These are phyloP conservation scores for Chaetomium tenue DNA, from an alignment of 495 filamentous ascomycete species.

Conservation along the genomic window DNA sequence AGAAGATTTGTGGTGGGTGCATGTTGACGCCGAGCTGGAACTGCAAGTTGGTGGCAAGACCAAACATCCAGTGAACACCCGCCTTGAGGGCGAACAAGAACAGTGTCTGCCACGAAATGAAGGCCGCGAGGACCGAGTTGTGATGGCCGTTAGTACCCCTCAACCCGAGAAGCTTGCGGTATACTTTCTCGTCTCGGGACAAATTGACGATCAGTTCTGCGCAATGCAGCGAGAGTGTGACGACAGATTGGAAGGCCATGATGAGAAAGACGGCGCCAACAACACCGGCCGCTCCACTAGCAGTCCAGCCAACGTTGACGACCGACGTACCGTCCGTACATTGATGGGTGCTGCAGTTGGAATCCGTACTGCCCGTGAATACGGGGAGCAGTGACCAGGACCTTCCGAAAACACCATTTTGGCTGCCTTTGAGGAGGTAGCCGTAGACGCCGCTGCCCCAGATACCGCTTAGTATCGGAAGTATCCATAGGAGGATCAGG, in stretches of 20 bases:
- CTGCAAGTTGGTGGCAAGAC: slow-evolving; percentile 39
- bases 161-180: slow-evolving; percentile 33
- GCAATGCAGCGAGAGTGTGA: slow-evolving; percentile 47
- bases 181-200: slow-evolving; percentile 46
- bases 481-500: slow-evolving; percentile 29
- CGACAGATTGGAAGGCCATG: slow-evolving; percentile 35
- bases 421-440: slow-evolving; percentile 27
- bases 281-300: slow-evolving; percentile 26
- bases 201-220: slow-evolving; percentile 48
- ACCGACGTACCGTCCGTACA: slow-evolving; percentile 41
- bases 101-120: slow-evolving; percentile 45
- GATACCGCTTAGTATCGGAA: slow-evolving; percentile 31
- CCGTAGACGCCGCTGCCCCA: slow-evolving; percentile 34
- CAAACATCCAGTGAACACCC: slow-evolving; percentile 49
- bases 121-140: slow-evolving; percentile 40
- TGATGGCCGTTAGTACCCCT: slow-evolving; percentile 36
- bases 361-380: slow-evolving; percentile 32
- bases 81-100: slow-evolving; percentile 46
- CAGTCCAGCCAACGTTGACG: slow-evolving; percentile 33
- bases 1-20: slow-evolving; percentile 40
- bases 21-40: slow-evolving; percentile 40
- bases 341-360: slow-evolving; percentile 23
- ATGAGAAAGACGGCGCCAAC: slow-evolving; percentile 34
- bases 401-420: slow-evolving; percentile 31
- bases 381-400: slow-evolving; percentile 33